Base-by-base conservation (phyloP, 768 basidiomycete species). In the Wakefieldia striispora region DNA sequence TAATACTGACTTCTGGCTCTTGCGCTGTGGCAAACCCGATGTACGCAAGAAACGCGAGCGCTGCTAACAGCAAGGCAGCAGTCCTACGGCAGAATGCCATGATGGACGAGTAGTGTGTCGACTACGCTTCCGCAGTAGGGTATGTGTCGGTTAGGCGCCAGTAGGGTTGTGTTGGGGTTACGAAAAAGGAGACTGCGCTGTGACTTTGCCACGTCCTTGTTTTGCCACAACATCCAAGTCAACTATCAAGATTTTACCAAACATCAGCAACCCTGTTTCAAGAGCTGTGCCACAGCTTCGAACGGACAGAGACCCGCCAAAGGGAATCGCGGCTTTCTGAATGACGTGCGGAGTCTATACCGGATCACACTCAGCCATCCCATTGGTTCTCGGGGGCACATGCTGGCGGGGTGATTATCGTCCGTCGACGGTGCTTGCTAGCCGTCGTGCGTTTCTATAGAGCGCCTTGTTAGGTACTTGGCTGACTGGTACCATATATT, bases 1-100 rank as follows among this genome's bases (percentile, higher is more conserved):
- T 76, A 45, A 84, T 57, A 6, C 69, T 53, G 54, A 77, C 70
- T 50, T 76, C 63, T 57, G 83, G 84, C 23, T 76, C 62, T 61
- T 76, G 77, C 2, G 77, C 73, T 6, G 50, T 51, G 34, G 57
- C 42, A 33, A 56, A 58, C 46, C 55, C 56, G 27, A 58, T 50
- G 36, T 52, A 66, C 10, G 46, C 29, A 6, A 68, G 44, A 26
- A 62, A 62, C 5, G 55, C 31, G 26, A 70, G 53, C 1, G 52
- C 52, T 38, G 67, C 64, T 51, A 48, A 64, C 40, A 70, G 40
- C 5, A 62, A 42, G 12, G 60, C 60, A 41, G 64, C 53, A 33
- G 62, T 62, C 57, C 62, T 57, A 11, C 56, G 61, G 57, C 62
- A 58, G 41, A 51, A 45, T 19, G 64, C 66, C 67, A 68, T 68